A percentile compares a stretch with the other conserved stretches of the same genome.
Evolutionary conservation across 2,329 filamentous ascomycete genomes (phyloP).

Genomic region (Rhynchosporium secalis): DNA sequence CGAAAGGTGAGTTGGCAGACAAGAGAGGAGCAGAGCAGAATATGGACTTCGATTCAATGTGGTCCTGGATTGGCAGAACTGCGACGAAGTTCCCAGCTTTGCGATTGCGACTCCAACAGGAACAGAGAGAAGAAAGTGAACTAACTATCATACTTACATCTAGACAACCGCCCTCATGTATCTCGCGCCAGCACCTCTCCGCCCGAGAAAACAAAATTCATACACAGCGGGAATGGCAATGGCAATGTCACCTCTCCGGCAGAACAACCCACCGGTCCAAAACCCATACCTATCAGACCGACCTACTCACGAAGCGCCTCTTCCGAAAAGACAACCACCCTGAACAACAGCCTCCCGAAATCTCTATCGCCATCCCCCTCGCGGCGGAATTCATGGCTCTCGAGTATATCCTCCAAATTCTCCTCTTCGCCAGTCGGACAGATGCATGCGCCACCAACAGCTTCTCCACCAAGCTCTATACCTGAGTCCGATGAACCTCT

Average conservation of each 20-base stretch:
- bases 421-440: conserved; percentile 53
- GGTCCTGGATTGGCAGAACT: conserved; percentile 9
- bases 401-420: conserved; percentile 90
- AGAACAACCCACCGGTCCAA: conserved; percentile 26
- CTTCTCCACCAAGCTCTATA: conserved; percentile 10
- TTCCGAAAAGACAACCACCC: conserved; percentile 32
- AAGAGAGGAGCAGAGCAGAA: background rate
- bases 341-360: conserved; percentile 34
- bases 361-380: conserved; percentile 28
- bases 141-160: conserved; percentile 17
- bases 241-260: conserved; percentile 9
- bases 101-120: background rate
- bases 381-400: conserved; percentile 83
- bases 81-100: conserved; percentile 15
- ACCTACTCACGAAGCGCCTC: conserved; percentile 32
- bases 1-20: conserved; percentile 35
- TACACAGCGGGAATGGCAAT: conserved; percentile 30
- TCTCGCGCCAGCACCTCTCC: conserved; percentile 19
- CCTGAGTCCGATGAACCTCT: conserved; percentile 39
- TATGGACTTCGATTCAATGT: background rate
- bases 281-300: conserved; percentile 33
- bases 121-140: background rate
- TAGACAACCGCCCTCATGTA: conserved; percentile 22
- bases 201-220: conserved; percentile 21
- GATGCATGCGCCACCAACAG: conserved; percentile 19